Evolutionary conservation across 2,329 filamentous ascomycete genomes (phyloP).

Genomic region (Raffaelea arxii): DNA sequence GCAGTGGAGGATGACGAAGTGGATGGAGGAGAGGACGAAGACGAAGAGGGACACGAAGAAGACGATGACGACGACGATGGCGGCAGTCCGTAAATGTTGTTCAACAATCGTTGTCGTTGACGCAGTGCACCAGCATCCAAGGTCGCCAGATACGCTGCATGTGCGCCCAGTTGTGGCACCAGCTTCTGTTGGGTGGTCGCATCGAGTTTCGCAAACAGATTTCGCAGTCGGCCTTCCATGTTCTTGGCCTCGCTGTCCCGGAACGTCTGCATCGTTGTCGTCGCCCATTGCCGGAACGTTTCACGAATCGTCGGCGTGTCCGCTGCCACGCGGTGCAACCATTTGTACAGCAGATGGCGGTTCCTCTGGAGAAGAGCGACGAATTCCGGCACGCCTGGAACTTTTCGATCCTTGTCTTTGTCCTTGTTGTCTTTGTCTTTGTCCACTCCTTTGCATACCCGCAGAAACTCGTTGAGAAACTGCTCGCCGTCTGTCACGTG

Average conservation of each 20-base stretch:
- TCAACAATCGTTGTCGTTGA: conserved; percentile 49
- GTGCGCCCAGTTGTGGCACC: conserved; percentile 44
- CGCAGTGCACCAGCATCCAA: conserved; percentile 43
- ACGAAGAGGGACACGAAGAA: neutral
- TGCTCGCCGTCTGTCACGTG: conserved; percentile 57
- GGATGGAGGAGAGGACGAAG: neutral
- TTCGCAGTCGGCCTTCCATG: conserved; percentile 29
- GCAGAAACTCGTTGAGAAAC: conserved; percentile 64
- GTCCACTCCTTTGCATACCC: conserved; percentile 38
- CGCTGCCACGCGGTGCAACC: conserved; percentile 58
- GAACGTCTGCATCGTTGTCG: conserved; percentile 49
- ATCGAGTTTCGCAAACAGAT: conserved; percentile 37
- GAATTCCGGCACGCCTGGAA: conserved; percentile 41
- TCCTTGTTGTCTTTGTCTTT: conserved; percentile 6
- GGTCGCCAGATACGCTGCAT: conserved; percentile 48
- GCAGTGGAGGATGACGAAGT: neutral
- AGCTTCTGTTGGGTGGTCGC: conserved; percentile 34
- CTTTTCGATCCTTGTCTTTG: neutral
- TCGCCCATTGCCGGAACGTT: conserved; percentile 52
- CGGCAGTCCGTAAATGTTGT: conserved; percentile 16
- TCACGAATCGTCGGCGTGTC: conserved; percentile 57
- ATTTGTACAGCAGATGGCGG: conserved; percentile 53
- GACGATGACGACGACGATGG: conserved; percentile 4
- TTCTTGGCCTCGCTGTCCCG: conserved; percentile 26
- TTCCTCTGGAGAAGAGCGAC: conserved; percentile 57